phyloP scores from a whole-genome alignment of 1,284 basidiomycete genomes.

The Omphalotus olearius region DNA sequence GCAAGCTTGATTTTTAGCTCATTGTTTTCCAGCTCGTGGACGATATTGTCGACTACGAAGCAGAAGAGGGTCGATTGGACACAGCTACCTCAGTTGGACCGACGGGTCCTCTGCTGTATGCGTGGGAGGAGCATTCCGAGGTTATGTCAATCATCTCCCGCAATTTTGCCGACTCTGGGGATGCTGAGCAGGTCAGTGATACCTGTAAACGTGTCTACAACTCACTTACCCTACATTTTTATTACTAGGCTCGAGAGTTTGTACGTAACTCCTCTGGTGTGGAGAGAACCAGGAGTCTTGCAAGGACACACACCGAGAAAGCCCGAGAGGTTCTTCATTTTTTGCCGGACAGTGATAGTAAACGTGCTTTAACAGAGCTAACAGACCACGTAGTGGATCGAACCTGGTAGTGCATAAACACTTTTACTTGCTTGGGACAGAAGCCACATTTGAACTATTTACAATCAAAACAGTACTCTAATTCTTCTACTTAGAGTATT shows the following conservation, averaged over 20 bases:
- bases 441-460: not conserved
- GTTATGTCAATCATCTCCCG: constrained; percentile 37
- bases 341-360: constrained; percentile 81
- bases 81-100: constrained; percentile 46
- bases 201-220: not conserved
- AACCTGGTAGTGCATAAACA: constrained; percentile 27
- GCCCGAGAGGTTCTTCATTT: constrained; percentile 67
- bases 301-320: constrained; percentile 69
- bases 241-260: constrained; percentile 62
- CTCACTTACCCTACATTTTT: not conserved
- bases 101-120: constrained; percentile 79
- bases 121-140: constrained; percentile 74
- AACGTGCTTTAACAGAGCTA: constrained; percentile 63
- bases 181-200: constrained; percentile 68
- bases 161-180: constrained; percentile 43
- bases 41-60: constrained; percentile 80
- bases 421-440: not conserved
- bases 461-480: not conserved
- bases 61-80: constrained; percentile 15
- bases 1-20: constrained; percentile 6
- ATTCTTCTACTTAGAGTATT: not conserved
- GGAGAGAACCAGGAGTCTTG: constrained; percentile 75
- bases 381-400: constrained; percentile 60
- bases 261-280: constrained; percentile 76
- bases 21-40: constrained; percentile 67